Evolutionary conservation across 1,284 basidiomycete species (phyloP), one percentile per base, ranked within the genome.

Genomic region (Pulveroboletus sp.): DNA sequence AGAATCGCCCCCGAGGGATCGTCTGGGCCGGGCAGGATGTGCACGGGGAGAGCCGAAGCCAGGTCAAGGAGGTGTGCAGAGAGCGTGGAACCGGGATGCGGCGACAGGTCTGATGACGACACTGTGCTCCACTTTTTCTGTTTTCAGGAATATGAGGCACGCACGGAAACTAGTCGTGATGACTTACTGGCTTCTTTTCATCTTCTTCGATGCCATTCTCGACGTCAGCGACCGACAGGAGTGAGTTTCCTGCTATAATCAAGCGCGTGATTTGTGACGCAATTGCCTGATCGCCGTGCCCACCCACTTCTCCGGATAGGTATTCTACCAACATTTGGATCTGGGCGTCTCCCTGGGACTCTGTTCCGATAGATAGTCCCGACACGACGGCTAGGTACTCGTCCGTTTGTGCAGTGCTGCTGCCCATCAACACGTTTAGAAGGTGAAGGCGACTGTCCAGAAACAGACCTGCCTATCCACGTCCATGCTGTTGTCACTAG

Each of bases 1-100:
- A 99, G 76, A 28, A 96, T 92, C 0, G 85, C 81, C 0, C 92
- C 92, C 9, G 94, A 85, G 1, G 96, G 96, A 72, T 99, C 96
- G 40, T 81, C 80, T 48, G 87, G 83, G 14, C 96, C 96, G 1
- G 96, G 92, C 22, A 97, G 78, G 31, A 96, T 77, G 67, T 94
- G 92, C 26, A 96, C 78, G 6, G 91, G 88, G 67, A 95, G 78
- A 25, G 84, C 79, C 36, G 82, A 81, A 22, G 82, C 84, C 60
- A 89, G 82, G 64, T 96, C 94, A 20, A 82, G 74, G 31, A 98
- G 78, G 61, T 91, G 81, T 2, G 81, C 76, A 24, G 92, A 84
- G 39, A 98, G 82, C 29, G 77, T 82, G 39, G 83, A 77, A 5
- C 86, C 86, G 1, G 94, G 94, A 69, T 92, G 85, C 4, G 86